Evolutionary conservation across 768 basidiomycete genomes (phyloP).

Genomic region (Termitomyces sp.): DNA sequence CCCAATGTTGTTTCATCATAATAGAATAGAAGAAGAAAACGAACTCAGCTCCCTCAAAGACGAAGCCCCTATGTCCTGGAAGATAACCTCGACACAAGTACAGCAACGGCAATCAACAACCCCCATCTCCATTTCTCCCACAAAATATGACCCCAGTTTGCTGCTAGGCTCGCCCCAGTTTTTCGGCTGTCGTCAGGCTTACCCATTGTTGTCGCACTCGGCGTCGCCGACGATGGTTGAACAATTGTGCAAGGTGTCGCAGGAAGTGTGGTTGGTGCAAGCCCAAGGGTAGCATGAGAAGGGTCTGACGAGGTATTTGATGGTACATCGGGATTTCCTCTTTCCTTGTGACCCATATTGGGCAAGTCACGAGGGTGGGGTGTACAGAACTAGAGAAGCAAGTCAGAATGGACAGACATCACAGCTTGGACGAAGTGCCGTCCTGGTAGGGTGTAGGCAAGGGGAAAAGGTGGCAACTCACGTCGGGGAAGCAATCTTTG

Average conservation of each 20-base stretch:
- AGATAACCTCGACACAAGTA: constrained; percentile 72
- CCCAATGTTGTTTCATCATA: background rate
- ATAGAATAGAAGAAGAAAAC: background rate
- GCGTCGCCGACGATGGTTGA: background rate
- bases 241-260: constrained; percentile 3
- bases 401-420: constrained; percentile 7
- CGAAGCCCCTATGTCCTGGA: constrained; percentile 30
- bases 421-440: constrained; percentile 1
- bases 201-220: background rate
- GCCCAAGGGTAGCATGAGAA: background rate
- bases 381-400: constrained; percentile 54
- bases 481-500: constrained; percentile 84
- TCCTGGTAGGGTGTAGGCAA: background rate
- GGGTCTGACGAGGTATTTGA: constrained; percentile 11
- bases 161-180: constrained; percentile 44
- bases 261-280: background rate
- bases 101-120: constrained; percentile 68
- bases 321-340: constrained; percentile 40
- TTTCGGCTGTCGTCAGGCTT: constrained; percentile 22
- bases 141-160: constrained; percentile 57
- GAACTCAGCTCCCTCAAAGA: background rate
- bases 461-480: constrained; percentile 28
- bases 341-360: constrained; percentile 87
- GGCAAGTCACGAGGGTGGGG: constrained; percentile 68
- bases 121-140: constrained; percentile 89